Evolutionary conservation across 768 basidiomycete genomes (phyloP).

Genomic region (Cystofilobasidium macerans): DNA sequence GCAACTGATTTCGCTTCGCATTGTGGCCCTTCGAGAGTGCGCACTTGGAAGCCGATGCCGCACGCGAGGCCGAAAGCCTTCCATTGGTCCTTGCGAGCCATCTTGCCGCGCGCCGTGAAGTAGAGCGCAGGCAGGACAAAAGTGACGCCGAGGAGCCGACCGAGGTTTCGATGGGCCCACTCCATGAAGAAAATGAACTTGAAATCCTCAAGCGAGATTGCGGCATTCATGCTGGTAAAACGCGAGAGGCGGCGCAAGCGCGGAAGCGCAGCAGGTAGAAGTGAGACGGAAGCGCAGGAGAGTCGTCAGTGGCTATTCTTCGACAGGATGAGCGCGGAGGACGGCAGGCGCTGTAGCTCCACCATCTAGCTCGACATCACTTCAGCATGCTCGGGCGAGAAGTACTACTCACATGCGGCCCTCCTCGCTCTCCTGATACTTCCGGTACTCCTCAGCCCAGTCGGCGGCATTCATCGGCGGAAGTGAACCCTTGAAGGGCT

Average conservation of each 20-base stretch:
- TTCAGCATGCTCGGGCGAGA: too few relatives aligned
- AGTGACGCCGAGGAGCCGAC: slow-evolving; percentile 53
- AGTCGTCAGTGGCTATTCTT: not conserved
- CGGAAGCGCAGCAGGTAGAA: not conserved
- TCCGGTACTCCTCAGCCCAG: slow-evolving; percentile 82
- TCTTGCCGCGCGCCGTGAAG: slow-evolving; percentile 59
- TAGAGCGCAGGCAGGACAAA: slow-evolving; percentile 78
- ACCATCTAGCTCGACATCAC: too few relatives aligned
- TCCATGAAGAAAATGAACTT: slow-evolving; percentile 98
- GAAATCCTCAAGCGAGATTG: slow-evolving; percentile 78
- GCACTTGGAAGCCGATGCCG: slow-evolving; percentile 57
- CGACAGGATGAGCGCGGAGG: too few relatives aligned
- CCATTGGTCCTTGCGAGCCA: slow-evolving; percentile 53
- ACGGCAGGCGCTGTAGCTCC: not conserved
- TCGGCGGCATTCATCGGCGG: slow-evolving; percentile 65
- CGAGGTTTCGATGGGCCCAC: slow-evolving; percentile 89
- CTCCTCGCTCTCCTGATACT: slow-evolving; percentile 89
- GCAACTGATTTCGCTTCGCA: not conserved
- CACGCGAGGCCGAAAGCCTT: slow-evolving; percentile 61
- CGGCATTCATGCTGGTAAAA: slow-evolving; percentile 74
- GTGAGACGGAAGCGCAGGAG: not conserved
- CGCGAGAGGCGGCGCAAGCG: too few relatives aligned
- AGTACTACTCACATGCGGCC: slow-evolving; percentile 69
- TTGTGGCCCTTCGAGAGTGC: not conserved
- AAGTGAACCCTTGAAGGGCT: slow-evolving; percentile 74